Conservation (phyloP, 371 early-diverging fungal species). For the Rhizopus microsporus region DNA sequence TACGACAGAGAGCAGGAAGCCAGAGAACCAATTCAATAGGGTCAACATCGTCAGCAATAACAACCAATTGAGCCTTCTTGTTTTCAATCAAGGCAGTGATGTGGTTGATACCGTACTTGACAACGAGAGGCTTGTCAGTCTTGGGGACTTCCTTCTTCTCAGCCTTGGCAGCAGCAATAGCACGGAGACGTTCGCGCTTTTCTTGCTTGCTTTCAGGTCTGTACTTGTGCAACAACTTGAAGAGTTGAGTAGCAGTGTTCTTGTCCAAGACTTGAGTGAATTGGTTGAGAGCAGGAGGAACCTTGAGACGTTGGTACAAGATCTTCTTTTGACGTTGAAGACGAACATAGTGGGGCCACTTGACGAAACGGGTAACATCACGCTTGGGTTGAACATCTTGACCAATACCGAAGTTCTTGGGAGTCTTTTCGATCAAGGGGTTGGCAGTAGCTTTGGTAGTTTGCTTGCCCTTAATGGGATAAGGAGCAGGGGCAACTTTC, state of each 20-base stretch:
- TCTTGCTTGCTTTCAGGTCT: conserved; percentile 96
- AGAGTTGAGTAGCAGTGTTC: conserved; percentile 94
- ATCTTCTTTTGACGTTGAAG: conserved; percentile 96
- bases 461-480: conserved; percentile 69
- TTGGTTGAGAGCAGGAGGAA: conserved; percentile 99
- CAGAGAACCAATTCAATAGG: conserved; percentile 98
- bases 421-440: conserved; percentile 90
- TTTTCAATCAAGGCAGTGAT: conserved; percentile 95
- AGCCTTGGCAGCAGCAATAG: conserved; percentile 35
- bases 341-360: conserved; percentile 96
- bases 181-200: conserved; percentile 90
- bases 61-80: conserved; percentile 98
- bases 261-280: conserved; percentile 96
- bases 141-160: conserved; percentile 85
- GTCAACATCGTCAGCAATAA: conserved; percentile 99
- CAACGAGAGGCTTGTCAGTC: conserved; percentile 91
- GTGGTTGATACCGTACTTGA: conserved; percentile 99
- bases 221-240: conserved; percentile 97
- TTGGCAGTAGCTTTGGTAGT: conserved; percentile 72
- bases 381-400: conserved; percentile 93
- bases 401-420: conserved; percentile 89
- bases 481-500: conserved; percentile 93
- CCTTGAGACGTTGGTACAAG: conserved; percentile 96
- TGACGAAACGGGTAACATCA: conserved; percentile 93
- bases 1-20: conserved; percentile 99